Conservation (phyloP, 768 basidiomycete species). For the Fibroporia radiculosa region DNA sequence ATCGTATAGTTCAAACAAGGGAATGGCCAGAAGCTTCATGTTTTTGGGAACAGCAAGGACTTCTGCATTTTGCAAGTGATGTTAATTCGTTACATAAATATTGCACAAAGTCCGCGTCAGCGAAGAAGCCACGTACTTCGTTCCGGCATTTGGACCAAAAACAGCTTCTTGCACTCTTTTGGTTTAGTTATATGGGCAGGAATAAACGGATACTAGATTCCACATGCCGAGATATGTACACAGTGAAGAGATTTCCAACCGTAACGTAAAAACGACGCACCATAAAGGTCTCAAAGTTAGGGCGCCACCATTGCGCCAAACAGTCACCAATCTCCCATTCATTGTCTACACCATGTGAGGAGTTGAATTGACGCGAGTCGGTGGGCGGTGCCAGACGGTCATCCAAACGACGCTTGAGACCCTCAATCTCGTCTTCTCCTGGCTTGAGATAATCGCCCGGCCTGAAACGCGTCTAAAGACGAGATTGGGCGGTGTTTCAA, state of each 20-base stretch:
- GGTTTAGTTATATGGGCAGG: slow-evolving; percentile 96
- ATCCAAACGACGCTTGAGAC: slow-evolving; percentile 83
- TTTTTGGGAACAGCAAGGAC: slow-evolving; percentile 96
- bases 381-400: slow-evolving; percentile 79
- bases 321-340: slow-evolving; percentile 98
- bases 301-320: slow-evolving; percentile 97
- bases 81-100: background rate
- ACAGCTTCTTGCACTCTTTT: slow-evolving; percentile 96
- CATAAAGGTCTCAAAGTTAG: slow-evolving; percentile 99
- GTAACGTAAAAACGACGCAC: slow-evolving; percentile 54
- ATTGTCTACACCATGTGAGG: slow-evolving; percentile 68
- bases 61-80: slow-evolving; percentile 44
- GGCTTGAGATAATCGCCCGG: slow-evolving; percentile 99
- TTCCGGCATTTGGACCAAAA: slow-evolving; percentile 92
- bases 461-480: slow-evolving; percentile 28
- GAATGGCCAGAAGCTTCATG: slow-evolving; percentile 97
- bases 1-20: slow-evolving; percentile 95
- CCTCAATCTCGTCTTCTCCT: slow-evolving; percentile 87
- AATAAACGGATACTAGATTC: slow-evolving; percentile 77
- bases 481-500: background rate
- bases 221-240: background rate
- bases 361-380: slow-evolving; percentile 67
- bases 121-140: slow-evolving; percentile 51
- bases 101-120: background rate
- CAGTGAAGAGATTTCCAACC: background rate